phyloP scores from a whole-genome alignment of 768 basidiomycete genomes.

The Coprinellus micaceus region DNA sequence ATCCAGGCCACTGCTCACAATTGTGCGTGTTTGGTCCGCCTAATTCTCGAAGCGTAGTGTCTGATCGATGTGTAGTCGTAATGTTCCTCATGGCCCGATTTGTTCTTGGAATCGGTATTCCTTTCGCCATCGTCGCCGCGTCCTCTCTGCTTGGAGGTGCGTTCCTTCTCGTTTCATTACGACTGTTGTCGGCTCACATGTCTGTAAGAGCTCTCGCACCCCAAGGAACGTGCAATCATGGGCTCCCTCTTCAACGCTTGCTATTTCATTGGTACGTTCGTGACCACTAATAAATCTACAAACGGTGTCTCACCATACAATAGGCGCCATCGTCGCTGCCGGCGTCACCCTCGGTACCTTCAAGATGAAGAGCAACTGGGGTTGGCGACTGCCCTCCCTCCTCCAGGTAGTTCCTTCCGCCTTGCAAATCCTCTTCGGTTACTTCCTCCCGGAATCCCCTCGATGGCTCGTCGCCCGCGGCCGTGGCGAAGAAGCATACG shows the following conservation, averaged over 20 bases:
- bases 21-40: conserved; percentile 27
- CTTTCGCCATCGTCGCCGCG: conserved; percentile 60
- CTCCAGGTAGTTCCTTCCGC: conserved; percentile 53
- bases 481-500: conserved; percentile 44
- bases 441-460: conserved; percentile 61
- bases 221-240: conserved; percentile 63
- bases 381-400: conserved; percentile 68
- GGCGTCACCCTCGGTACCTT: conserved; percentile 65
- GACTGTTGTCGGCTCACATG: background rate
- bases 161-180: conserved; percentile 1
- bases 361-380: conserved; percentile 53
- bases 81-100: conserved; percentile 59
- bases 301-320: background rate
- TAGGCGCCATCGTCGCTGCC: conserved; percentile 56
- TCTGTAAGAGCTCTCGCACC: conserved; percentile 55
- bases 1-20: conserved; percentile 46
- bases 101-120: conserved; percentile 55
- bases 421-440: conserved; percentile 53
- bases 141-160: conserved; percentile 59
- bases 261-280: conserved; percentile 50
- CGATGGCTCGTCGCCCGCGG: conserved; percentile 62
- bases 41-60: background rate
- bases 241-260: conserved; percentile 63
- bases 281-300: too few relatives aligned
- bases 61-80: conserved; percentile 34